Conservation (phyloP, 305 asterid species). For the Euphrasia arctica region DNA sequence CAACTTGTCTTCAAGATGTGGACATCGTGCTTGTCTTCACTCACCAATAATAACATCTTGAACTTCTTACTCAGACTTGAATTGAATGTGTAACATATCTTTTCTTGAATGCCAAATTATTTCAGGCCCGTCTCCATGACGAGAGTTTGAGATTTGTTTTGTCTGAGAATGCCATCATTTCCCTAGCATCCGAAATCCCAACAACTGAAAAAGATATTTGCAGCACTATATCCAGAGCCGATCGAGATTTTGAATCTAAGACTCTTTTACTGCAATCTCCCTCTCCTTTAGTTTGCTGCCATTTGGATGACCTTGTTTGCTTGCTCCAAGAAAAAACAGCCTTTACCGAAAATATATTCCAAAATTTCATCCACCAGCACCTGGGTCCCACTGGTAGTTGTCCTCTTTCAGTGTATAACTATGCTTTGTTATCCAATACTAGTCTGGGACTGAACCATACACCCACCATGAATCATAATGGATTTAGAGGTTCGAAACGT, state of each 20-base stretch:
- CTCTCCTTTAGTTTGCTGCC: constrained; percentile 69
- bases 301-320: constrained; percentile 55
- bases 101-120: constrained; percentile 31
- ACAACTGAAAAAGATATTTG: constrained; percentile 50
- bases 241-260: constrained; percentile 48
- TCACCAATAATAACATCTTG: constrained; percentile 2
- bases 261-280: constrained; percentile 45
- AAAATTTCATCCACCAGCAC: constrained; percentile 50
- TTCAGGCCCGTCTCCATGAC: constrained; percentile 97
- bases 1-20: background rate
- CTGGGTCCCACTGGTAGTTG: constrained; percentile 71
- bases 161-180: constrained; percentile 73
- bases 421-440: constrained; percentile 59
- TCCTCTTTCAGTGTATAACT: constrained; percentile 79
- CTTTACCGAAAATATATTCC: constrained; percentile 43
- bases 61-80: constrained; percentile 15
- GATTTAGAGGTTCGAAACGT: constrained; percentile 54
- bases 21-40: constrained; percentile 6
- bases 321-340: constrained; percentile 47
- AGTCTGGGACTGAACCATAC: constrained; percentile 48
- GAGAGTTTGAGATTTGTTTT: constrained; percentile 83
- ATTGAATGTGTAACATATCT: constrained; percentile 2
- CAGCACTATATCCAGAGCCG: constrained; percentile 57
- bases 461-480: constrained; percentile 46
- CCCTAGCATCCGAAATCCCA: constrained; percentile 67